Conservation (phyloP, 371 early-diverging fungal species). For the Mycotypha africana region DNA sequence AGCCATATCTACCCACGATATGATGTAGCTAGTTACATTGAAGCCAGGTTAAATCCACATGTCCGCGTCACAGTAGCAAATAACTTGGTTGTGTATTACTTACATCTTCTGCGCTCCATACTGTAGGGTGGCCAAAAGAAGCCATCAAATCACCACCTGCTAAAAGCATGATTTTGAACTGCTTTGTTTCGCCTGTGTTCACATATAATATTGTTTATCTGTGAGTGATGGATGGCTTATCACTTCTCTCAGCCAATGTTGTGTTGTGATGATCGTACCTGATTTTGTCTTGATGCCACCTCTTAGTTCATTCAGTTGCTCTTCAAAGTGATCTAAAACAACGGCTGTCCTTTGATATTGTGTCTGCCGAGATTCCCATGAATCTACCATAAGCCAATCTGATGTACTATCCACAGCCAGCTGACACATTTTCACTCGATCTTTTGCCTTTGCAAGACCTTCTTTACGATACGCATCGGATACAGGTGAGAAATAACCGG, state of each 20-base stretch:
- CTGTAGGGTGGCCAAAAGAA: constrained; percentile 86
- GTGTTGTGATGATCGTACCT: constrained; percentile 1
- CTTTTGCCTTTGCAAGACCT: constrained; percentile 80
- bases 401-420: constrained; percentile 77
- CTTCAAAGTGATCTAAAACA: constrained; percentile 93
- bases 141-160: constrained; percentile 97
- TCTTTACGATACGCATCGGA: constrained; percentile 89
- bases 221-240: no score
- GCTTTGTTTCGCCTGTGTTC: constrained; percentile 42
- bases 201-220: no score
- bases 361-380: constrained; percentile 86
- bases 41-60: no score
- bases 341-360: constrained; percentile 85
- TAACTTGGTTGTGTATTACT: no score
- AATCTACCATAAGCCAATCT: constrained; percentile 93
- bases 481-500: constrained; percentile 96
- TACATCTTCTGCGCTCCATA: constrained; percentile 92
- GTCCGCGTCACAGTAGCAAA: no score
- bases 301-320: constrained; percentile 70
- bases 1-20: constrained; percentile 90
- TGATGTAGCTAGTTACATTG: constrained; percentile 69
- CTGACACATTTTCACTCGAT: constrained; percentile 92
- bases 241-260: no score
- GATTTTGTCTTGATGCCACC: constrained; percentile 38
- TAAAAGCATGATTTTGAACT: constrained; percentile 82